A percentile compares a stretch with the other conserved stretches of the same genome.
Evolutionary conservation across 768 basidiomycete species (phyloP).

Genomic region (Tylopilus vinaceipallidus): DNA sequence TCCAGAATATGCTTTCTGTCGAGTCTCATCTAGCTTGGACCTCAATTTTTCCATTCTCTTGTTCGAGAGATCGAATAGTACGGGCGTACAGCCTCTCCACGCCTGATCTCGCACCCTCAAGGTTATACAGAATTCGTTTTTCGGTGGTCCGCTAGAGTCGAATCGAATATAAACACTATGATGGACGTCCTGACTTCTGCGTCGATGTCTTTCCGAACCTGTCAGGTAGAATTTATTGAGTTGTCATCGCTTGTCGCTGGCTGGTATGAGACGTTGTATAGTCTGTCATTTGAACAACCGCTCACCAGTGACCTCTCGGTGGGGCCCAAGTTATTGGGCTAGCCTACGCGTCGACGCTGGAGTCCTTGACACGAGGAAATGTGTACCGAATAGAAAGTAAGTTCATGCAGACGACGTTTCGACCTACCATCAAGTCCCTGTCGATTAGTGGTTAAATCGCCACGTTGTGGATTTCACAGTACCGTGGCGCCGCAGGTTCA

Average conservation of each 20-base stretch:
- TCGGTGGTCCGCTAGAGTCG: background rate
- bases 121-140: conserved; percentile 1
- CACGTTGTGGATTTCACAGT: conserved; percentile 37
- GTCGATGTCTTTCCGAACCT: background rate
- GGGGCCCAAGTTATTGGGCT: background rate
- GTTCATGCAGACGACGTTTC: too few species aligned
- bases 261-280: background rate
- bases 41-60: conserved; percentile 6
- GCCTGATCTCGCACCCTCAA: conserved; percentile 3
- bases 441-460: conserved; percentile 43
- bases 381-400: too few species aligned
- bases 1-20: background rate
- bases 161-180: conserved; percentile 6
- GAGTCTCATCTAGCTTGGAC: conserved; percentile 2
- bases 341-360: conserved; percentile 5
- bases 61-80: conserved; percentile 10
- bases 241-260: conserved; percentile 4
- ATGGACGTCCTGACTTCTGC: background rate
- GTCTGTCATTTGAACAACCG: background rate
- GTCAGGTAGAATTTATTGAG: background rate
- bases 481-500: conserved; percentile 40
- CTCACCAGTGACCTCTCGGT: conserved; percentile 1
- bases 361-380: conserved; percentile 17
- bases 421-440: conserved; percentile 36
- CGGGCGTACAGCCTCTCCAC: conserved; percentile 9